Evolutionary conservation across 2,329 filamentous ascomycete species (phyloP), one percentile per base, ranked within the genome.

Genomic region (Herpotrichia juniperi): DNA sequence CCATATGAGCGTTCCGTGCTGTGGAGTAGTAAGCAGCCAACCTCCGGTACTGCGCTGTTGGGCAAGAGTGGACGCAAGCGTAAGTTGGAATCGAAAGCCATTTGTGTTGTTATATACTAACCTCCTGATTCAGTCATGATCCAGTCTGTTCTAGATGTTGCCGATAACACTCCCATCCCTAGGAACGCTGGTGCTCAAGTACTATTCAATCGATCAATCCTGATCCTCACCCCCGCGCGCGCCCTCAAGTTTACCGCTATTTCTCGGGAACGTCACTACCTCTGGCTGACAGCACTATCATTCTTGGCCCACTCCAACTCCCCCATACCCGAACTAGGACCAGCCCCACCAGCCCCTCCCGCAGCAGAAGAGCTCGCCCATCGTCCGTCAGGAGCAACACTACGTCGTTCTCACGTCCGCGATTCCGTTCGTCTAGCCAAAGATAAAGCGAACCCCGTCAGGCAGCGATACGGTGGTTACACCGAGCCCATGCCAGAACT

Each of bases 1-100:
- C 94, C 94, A 2, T 97, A 99, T 68, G 94, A 99, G 75, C 84
- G 93, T 57, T 89, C 93, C 11, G 93, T 99, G 54, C 90, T 99
- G 74, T 99, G 94, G 94, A 97, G 93, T 74, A 96, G 89, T 81
- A 97, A 96, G 80, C 94, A 99, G 75, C 94, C 94, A 14, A 91
- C 87, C 9, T 91, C 87, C 62, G 92, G 93, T 26, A 89, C 86
- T 64, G 93, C 93, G 26, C 76, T 99, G 73, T 83, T 97, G 81
- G 94, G 94, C 61, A 99, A 97, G 79, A 89, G 89, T 69, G 94
- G 94, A 48, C 87, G 94, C 63, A 99, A 97, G 77, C 78, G 93
- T 96, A 82, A 87, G 92, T 86, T 51, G 37, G 12, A 28, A 25
- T 9, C 24, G 17, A 35, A 26, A n/a, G 9, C 21, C 16, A 34